Base-by-base conservation (phyloP, 2,329 filamentous ascomycete genomes). In the Ophiostoma triangulosporum region DNA sequence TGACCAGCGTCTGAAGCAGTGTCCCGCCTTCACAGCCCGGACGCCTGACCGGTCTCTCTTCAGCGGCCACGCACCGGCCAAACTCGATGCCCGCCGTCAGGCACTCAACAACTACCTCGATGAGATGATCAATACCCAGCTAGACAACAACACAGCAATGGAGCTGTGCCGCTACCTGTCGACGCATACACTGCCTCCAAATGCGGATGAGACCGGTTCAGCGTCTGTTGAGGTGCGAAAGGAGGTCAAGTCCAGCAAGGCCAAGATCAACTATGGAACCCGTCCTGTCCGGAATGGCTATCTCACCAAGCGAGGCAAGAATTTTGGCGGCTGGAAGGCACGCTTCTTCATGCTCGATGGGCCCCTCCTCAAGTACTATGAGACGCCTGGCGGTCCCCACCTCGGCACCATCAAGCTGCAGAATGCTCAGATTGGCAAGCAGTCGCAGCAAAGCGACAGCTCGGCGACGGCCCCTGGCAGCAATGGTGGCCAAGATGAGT, bases 261-360 rank as follows among this genome's bases (percentile, higher is more conserved):
- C 64, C 52, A 75, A 67, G 63, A 70, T 72, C 3, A 78, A 81
- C 0, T 74, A 80, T 6, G 80, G 83, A 61, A 80, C 81, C 3
- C 80, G 82, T 49, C 81, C 84, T 8, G 75, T 83, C 56, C 88
- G 88, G 63, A 90, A 83, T 64, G 93, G 93, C 8, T 98, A 97
- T 66, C 72, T 98, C 50, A 97, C 93, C 2, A 98, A 98, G 71
- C 81, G 87, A 60, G 93, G 93, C 49, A 98, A 98, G 74, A 97
- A 97, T 63, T 98, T 98, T 69, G 93, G 93, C 51, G 93, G 93
- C 49, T 98, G 93, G 93, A 98, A 98, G 69, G 90, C 89, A 11
- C 71, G 80, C 32, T 82, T 80, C 63, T 83, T 83, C 62, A 69
- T 80, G 22, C 70, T 81, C 12, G 76, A 80, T 51, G 76, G 78